Evolutionary conservation across 495 filamentous ascomycete genomes (phyloP).

Genomic region (Terfezia claveryi): DNA sequence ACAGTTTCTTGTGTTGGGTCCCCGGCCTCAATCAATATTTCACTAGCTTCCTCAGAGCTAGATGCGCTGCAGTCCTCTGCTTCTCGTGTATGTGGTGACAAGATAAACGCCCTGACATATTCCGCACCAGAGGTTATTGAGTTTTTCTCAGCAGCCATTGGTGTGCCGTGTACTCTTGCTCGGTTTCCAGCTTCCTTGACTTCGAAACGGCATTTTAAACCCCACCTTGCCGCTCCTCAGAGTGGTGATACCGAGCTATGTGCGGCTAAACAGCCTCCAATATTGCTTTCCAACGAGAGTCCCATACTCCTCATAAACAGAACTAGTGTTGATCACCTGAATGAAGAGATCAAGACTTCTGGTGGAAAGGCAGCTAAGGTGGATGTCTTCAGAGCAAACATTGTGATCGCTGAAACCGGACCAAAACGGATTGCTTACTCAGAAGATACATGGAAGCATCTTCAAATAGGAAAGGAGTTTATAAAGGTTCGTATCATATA

Average conservation of each 20-base stretch:
- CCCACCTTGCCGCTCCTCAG: constrained; percentile 15
- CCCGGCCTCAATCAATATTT: constrained; percentile 7
- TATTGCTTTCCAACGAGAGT: constrained; percentile 74
- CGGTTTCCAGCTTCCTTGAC: constrained; percentile 42
- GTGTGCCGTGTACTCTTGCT: constrained; percentile 57
- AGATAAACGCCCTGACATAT: constrained; percentile 46
- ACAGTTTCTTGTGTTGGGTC: constrained; percentile 17
- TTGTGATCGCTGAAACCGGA: constrained; percentile 36
- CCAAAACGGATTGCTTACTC: constrained; percentile 5
- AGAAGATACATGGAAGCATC: constrained; percentile 13
- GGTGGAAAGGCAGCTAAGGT: constrained; percentile 38
- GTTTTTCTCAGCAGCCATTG: constrained; percentile 53
- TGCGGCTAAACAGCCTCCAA: constrained; percentile 23
- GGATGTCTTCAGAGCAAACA: constrained; percentile 66
- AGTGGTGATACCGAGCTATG: constrained; percentile 16
- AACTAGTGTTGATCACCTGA: constrained; percentile 57
- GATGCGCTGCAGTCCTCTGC: constrained; percentile 19
- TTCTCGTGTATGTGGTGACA: constrained; percentile 61
- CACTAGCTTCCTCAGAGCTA: constrained; percentile 4
- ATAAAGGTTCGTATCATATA: constrained; percentile 9
- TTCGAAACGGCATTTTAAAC: constrained; percentile 40
- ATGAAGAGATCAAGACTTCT: constrained; percentile 38
- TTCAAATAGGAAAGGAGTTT: constrained; percentile 15
- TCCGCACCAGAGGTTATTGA: constrained; percentile 35
- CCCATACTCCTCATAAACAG: constrained; percentile 69